Conservation (phyloP, 139 green algal genomes). For the Chlamydomonas sp. region DNA sequence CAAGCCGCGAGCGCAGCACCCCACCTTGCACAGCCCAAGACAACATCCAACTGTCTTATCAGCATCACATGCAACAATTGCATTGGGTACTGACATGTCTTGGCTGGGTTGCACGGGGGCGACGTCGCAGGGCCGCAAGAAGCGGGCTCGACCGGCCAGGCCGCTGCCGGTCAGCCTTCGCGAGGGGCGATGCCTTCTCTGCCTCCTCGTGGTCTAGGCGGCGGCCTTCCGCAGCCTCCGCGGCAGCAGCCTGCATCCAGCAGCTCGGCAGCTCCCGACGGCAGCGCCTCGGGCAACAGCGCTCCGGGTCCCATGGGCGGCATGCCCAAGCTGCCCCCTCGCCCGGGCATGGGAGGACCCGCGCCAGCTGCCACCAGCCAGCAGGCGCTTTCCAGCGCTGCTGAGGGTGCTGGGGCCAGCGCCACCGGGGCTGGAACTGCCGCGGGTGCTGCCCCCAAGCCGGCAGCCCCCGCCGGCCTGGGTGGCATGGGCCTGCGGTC, state of each 20-base stretch:
- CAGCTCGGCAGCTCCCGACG: not conserved
- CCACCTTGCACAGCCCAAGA: too few species aligned
- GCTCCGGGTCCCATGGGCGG: not conserved
- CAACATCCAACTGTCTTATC: too few species aligned
- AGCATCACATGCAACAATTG: too few species aligned
- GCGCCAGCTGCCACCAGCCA: not conserved
- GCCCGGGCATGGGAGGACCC: constrained; percentile 16
- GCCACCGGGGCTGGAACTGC: too few species aligned
- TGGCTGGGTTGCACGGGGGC: too few species aligned
- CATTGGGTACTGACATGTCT: too few species aligned
- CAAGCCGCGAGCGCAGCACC: too few species aligned
- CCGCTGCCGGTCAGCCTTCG: not conserved
- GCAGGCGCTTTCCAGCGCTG: too few species aligned
- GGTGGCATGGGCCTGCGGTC: not conserved
- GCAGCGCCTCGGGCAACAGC: not conserved
- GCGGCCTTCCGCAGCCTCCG: constrained; percentile 1
- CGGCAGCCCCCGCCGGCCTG: not conserved
- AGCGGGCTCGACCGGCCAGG: not conserved
- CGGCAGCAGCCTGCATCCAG: not conserved
- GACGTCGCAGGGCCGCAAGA: too few species aligned
- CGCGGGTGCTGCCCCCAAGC: too few species aligned
- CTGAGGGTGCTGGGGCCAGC: too few species aligned
- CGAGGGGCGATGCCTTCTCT: constrained; percentile 10
- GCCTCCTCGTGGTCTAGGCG: not conserved
- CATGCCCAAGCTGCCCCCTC: constrained; percentile 20